These are phyloP conservation scores for Dothideomycetes sp. DNA, from an alignment of 2,329 filamentous ascomycete genomes.

Conservation along the genomic window DNA sequence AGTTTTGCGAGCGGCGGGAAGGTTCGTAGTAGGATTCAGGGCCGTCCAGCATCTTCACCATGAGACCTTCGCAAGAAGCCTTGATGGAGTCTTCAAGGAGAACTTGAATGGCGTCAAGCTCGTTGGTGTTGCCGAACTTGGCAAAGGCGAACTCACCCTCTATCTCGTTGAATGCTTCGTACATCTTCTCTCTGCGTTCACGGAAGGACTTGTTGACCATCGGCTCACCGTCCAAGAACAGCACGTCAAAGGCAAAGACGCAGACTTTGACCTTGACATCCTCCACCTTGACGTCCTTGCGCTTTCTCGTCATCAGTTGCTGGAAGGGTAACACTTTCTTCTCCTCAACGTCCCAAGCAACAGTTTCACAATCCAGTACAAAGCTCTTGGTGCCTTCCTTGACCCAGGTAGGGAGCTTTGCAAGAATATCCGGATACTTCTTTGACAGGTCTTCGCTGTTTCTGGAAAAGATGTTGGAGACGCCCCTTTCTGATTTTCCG, in stretches of 20 bases:
- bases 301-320: slow-evolving; percentile 94
- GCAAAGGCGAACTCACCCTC: slow-evolving; percentile 92
- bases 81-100: slow-evolving; percentile 93
- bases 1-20: slow-evolving; percentile 91
- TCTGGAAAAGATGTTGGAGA: slow-evolving; percentile 89
- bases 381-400: slow-evolving; percentile 87
- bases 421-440: slow-evolving; percentile 93
- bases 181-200: slow-evolving; percentile 69
- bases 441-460: slow-evolving; percentile 96
- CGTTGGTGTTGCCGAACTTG: slow-evolving; percentile 73
- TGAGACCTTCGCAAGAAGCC: slow-evolving; percentile 89
- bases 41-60: slow-evolving; percentile 99
- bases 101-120: slow-evolving; percentile 85
- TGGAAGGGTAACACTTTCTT: slow-evolving; percentile 97
- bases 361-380: slow-evolving; percentile 96
- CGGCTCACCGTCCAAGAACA: slow-evolving; percentile 85
- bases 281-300: slow-evolving; percentile 91
- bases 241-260: slow-evolving; percentile 89
- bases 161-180: slow-evolving; percentile 61
- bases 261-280: slow-evolving; percentile 96
- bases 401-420: slow-evolving; percentile 80
- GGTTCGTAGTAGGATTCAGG: slow-evolving; percentile 90
- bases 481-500: slow-evolving; percentile 60
- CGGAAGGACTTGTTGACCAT: slow-evolving; percentile 80
- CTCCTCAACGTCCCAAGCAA: slow-evolving; percentile 88